Conservation (phyloP, 1,139 yeast genomes). For the Geotrichum klebahnii region DNA sequence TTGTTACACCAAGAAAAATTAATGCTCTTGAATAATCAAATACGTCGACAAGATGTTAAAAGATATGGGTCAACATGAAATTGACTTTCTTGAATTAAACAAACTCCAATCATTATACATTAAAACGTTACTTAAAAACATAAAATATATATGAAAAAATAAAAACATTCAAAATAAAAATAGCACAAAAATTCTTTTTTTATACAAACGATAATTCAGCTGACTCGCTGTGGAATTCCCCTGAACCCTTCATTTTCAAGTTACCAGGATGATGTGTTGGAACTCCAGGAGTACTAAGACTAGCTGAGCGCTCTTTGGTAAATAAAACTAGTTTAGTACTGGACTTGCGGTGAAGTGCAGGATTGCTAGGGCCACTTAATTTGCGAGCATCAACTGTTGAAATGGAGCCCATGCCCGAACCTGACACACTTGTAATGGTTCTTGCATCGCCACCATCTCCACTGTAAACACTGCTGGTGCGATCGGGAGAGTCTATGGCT, state of each 20-base stretch:
- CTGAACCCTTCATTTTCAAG: neutral
- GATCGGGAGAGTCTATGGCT: slow-evolving; percentile 12
- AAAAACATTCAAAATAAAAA: neutral
- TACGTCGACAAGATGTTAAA: too few relatives aligned
- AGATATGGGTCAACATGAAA: too few relatives aligned
- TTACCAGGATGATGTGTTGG: neutral
- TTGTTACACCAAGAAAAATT: too few relatives aligned
- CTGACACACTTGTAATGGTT: slow-evolving; percentile 10
- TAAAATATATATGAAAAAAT: too few relatives aligned
- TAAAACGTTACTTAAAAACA: too few relatives aligned
- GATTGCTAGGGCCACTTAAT: neutral
- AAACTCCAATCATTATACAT: too few relatives aligned
- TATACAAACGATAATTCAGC: neutral
- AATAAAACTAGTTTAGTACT: slow-evolving; percentile 14
- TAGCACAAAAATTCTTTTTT: neutral
- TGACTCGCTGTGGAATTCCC: neutral
- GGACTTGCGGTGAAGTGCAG: neutral
- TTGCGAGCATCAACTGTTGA: neutral
- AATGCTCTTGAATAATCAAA: too few relatives aligned
- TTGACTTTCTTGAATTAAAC: too few relatives aligned
- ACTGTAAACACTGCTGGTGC: slow-evolving; percentile 17
- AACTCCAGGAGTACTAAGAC: neutral
- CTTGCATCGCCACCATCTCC: slow-evolving; percentile 11
- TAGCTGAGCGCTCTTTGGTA: slow-evolving; percentile 13
- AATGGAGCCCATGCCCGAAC: neutral